Conservation (phyloP, 768 basidiomycete genomes). For the Lenzites betulinus region DNA sequence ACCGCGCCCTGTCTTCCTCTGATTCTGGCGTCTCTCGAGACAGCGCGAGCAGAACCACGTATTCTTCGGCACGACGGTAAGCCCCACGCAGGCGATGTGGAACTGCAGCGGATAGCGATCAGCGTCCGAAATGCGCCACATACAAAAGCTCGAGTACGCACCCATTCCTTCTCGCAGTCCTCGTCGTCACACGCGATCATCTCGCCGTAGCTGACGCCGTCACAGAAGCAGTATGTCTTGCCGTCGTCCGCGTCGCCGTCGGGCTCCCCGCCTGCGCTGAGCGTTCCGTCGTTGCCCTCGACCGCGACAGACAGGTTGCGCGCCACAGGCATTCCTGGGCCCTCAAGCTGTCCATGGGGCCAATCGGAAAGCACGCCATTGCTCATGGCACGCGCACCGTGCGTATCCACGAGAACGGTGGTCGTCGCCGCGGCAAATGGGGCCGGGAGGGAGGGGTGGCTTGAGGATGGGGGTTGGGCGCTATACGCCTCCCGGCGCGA, state of each 20-base stretch:
- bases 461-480: conserved; percentile 50
- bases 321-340: conserved; percentile 76
- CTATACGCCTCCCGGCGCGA: conserved; percentile 45
- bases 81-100: conserved; percentile 75
- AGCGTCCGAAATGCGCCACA: conserved; percentile 7
- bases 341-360: conserved; percentile 62
- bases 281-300: conserved; percentile 39
- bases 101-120: conserved; percentile 49
- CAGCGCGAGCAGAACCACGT: conserved; percentile 79
- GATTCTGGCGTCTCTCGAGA: conserved; percentile 53
- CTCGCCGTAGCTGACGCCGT: conserved; percentile 83
- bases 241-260: conserved; percentile 62
- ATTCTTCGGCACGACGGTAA: conserved; percentile 66
- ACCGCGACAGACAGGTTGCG: conserved; percentile 42
- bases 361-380: conserved; percentile 38
- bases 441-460: conserved; percentile 61
- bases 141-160: conserved; percentile 44
- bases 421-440: conserved; percentile 31
- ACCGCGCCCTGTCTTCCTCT: conserved; percentile 25
- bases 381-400: conserved; percentile 31
- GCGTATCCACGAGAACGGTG: conserved; percentile 16
- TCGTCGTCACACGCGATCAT: conserved; percentile 93
- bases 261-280: conserved; percentile 47
- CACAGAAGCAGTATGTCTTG: conserved; percentile 82
- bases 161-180: conserved; percentile 87